phyloP scores from a whole-genome alignment of 2,329 filamentous ascomycete genomes.

The Chalara sp. region DNA sequence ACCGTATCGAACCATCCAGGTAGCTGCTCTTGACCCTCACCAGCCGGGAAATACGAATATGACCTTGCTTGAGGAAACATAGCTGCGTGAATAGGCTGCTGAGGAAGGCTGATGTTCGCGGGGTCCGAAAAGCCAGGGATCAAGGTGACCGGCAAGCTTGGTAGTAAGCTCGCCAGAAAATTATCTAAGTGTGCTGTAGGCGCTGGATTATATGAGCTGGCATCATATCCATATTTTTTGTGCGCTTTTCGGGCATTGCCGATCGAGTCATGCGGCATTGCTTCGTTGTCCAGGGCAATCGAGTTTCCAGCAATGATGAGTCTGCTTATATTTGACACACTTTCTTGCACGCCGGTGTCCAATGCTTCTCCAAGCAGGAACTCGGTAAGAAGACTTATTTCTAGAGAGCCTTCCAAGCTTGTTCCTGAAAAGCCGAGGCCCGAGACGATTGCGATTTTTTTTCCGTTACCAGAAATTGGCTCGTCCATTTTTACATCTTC shows the following conservation, averaged over 20 bases:
- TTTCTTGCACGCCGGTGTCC: constrained; percentile 50
- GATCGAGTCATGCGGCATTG: constrained; percentile 21
- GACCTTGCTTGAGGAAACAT: constrained; percentile 75
- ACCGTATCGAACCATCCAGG: constrained; percentile 78
- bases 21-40: constrained; percentile 31
- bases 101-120: constrained; percentile 81
- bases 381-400: constrained; percentile 73
- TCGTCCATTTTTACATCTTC: constrained; percentile 54
- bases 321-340: constrained; percentile 64
- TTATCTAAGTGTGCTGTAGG: constrained; percentile 79
- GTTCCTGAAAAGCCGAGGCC: constrained; percentile 77
- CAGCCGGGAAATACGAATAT: constrained; percentile 46
- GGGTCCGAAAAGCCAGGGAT: constrained; percentile 81
- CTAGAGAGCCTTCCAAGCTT: constrained; percentile 63
- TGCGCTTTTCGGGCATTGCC: constrained; percentile 32
- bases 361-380: constrained; percentile 80
- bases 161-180: constrained; percentile 74
- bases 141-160: constrained; percentile 80
- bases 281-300: constrained; percentile 37
- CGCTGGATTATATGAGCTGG: constrained; percentile 76
- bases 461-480: constrained; percentile 29
- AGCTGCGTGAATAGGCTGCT: constrained; percentile 87
- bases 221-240: constrained; percentile 94
- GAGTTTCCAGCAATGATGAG: constrained; percentile 92
- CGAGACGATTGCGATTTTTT: constrained; percentile 77